Conservation (phyloP, 257 asterid genomes). For the Solanum pennellii region DNA sequence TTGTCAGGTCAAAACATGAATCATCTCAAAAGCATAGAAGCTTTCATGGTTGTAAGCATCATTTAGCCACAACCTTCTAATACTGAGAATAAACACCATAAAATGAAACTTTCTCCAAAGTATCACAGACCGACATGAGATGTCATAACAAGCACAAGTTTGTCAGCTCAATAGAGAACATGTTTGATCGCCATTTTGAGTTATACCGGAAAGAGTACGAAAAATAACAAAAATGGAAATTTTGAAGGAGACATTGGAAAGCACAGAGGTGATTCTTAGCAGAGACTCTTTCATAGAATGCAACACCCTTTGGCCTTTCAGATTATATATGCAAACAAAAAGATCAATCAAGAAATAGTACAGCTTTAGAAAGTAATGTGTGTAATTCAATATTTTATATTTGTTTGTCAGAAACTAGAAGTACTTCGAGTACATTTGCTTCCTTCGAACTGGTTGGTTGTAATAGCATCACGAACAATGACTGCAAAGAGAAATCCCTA, state of each 20-base stretch:
- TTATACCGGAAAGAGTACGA: no score
- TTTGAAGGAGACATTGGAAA: no score
- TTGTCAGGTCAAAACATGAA: no score
- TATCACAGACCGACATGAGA: not conserved
- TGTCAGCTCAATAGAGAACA: not conserved
- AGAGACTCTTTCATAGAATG: conserved; percentile 40
- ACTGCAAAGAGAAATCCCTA: conserved; percentile 7
- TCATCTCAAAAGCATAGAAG: not conserved
- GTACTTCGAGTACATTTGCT: conserved; percentile 74
- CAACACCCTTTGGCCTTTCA: conserved; percentile 3
- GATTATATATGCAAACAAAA: not conserved
- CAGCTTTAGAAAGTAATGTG: not conserved
- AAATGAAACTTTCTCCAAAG: not conserved
- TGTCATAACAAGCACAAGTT: not conserved
- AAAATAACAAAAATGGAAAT: no score
- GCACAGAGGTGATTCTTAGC: conserved; percentile 37
- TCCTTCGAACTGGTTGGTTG: conserved; percentile 92
- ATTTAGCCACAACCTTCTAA: not conserved
- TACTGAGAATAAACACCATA: not conserved
- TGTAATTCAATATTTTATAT: not conserved
- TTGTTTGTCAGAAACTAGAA: not conserved
- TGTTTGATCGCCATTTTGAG: no score
- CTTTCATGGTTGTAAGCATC: not conserved
- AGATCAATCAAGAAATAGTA: not conserved
- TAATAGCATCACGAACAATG: conserved; percentile 67